A percentile compares a stretch with the other conserved stretches of the same genome.
phyloP scores from a whole-genome alignment of 192 early-diverging fungal species.

The Coemansia sp. region DNA sequence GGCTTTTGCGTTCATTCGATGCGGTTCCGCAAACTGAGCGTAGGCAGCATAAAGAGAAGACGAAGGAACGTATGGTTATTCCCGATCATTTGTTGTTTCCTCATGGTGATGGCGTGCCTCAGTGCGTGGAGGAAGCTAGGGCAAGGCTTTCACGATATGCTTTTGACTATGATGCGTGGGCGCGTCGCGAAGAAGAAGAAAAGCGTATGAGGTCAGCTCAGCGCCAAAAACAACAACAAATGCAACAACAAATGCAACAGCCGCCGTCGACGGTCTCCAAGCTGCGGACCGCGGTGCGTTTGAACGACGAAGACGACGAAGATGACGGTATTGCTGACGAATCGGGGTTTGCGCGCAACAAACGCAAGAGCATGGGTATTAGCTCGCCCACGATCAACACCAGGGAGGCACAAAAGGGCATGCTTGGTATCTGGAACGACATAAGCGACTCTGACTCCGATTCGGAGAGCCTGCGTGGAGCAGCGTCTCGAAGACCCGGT shows the following conservation, averaged over 20 bases:
- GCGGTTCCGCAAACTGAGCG: background rate
- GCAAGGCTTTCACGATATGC: slow-evolving; percentile 29
- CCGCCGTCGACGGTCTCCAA: background rate
- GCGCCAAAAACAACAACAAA: background rate
- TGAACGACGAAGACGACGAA: slow-evolving; percentile 12
- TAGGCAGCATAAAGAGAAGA: background rate
- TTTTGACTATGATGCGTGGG: slow-evolving; percentile 30
- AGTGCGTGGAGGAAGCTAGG: slow-evolving; percentile 42
- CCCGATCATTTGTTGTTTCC: slow-evolving; percentile 32
- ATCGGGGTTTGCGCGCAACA: slow-evolving; percentile 4
- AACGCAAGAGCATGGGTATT: slow-evolving; percentile 15
- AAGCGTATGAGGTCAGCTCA: background rate
- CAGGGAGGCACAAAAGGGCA: slow-evolving; percentile 35
- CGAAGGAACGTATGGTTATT: slow-evolving; percentile 44
- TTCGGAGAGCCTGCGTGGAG: slow-evolving; percentile 17
- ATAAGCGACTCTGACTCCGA: slow-evolving; percentile 29
- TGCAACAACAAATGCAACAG: background rate
- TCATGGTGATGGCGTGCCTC: slow-evolving; percentile 20
- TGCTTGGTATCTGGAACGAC: slow-evolving; percentile 52
- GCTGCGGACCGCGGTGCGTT: background rate
- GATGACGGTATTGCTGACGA: slow-evolving; percentile 21
- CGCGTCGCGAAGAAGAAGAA: background rate
- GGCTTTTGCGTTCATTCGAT: slow-evolving; percentile 10
- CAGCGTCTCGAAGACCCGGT: background rate
- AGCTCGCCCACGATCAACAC: slow-evolving; percentile 53